Evolutionary conservation across 768 basidiomycete species (phyloP).

Genomic region (Cystofilobasidium macerans): DNA sequence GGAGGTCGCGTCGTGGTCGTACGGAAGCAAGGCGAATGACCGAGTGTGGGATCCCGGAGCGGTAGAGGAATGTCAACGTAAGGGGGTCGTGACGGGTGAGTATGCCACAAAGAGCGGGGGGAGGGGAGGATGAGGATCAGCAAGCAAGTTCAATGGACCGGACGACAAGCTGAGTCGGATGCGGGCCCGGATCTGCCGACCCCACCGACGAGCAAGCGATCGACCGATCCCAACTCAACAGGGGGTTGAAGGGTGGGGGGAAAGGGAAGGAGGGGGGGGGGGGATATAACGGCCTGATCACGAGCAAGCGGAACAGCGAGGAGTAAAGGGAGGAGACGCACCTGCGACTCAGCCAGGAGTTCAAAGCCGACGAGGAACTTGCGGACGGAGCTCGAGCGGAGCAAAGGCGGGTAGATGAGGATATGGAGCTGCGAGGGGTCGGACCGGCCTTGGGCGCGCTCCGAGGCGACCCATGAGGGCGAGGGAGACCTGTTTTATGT

Average conservation of each 20-base stretch:
- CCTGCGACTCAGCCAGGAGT: slow-evolving; percentile 75
- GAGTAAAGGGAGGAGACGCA: slow-evolving; percentile 13
- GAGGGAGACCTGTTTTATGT: slow-evolving; percentile 6
- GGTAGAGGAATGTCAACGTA: too few relatives aligned
- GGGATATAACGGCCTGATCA: background rate
- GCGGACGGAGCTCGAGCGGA: slow-evolving; percentile 66
- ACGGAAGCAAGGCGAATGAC: too few relatives aligned
- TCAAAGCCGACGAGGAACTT: slow-evolving; percentile 91
- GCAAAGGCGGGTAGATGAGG: slow-evolving; percentile 73
- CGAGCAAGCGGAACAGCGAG: background rate
- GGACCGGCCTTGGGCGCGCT: background rate
- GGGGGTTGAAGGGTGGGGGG: background rate
- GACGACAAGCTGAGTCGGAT: too few relatives aligned
- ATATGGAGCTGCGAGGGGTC: slow-evolving; percentile 62
- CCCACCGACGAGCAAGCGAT: too few relatives aligned
- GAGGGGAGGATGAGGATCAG: too few relatives aligned
- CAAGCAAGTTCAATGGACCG: too few relatives aligned
- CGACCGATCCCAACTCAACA: too few relatives aligned
- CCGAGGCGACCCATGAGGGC: background rate
- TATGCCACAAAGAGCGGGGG: too few relatives aligned
- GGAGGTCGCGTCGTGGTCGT: too few relatives aligned
- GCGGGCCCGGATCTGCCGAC: too few relatives aligned
- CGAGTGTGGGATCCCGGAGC: too few relatives aligned
- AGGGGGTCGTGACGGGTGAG: too few relatives aligned
- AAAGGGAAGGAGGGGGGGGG: background rate